phyloP scores from a whole-genome alignment of 768 basidiomycete genomes.

The Myochromella boudieri region DNA sequence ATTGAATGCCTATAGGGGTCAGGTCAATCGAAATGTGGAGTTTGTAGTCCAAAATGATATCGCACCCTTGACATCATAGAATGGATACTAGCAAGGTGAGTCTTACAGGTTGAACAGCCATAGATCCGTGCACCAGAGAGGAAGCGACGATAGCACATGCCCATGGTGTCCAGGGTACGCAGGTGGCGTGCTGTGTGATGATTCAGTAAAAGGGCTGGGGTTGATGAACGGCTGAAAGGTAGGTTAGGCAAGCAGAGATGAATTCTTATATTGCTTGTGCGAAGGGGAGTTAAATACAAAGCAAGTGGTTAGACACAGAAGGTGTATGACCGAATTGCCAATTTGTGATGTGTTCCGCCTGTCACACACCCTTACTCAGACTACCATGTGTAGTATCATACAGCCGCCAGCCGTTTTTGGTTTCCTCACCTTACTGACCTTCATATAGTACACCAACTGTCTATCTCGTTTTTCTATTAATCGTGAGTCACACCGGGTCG shows the following conservation, averaged over 20 bases:
- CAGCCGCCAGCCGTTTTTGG: constrained; percentile 3
- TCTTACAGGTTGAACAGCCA: constrained; percentile 83
- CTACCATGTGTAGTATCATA: constrained; percentile 6
- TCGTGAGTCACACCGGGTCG: neutral
- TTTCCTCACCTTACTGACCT: constrained; percentile 2
- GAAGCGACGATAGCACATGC: constrained; percentile 87
- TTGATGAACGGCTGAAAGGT: neutral
- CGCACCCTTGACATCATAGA: constrained; percentile 85
- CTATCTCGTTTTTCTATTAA: neutral
- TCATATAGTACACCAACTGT: neutral
- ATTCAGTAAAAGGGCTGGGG: neutral
- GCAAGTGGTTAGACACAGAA: constrained; percentile 20
- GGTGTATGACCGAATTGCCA: constrained; percentile 10
- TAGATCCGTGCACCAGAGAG: constrained; percentile 84
- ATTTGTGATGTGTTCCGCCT: constrained; percentile 16
- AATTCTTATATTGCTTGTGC: constrained; percentile 16
- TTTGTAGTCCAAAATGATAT: constrained; percentile 29
- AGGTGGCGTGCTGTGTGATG: constrained; percentile 16
- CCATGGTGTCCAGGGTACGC: constrained; percentile 54
- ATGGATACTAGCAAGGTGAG: constrained; percentile 89
- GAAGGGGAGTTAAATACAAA: constrained; percentile 23
- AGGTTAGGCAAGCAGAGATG: neutral
- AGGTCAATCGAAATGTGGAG: no score
- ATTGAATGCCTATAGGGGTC: constrained; percentile 85
- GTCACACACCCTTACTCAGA: constrained; percentile 12